A percentile compares a stretch with the other conserved stretches of the same genome.
Conservation (phyloP, 495 filamentous ascomycete genomes). For the Peziza echinospora region DNA sequence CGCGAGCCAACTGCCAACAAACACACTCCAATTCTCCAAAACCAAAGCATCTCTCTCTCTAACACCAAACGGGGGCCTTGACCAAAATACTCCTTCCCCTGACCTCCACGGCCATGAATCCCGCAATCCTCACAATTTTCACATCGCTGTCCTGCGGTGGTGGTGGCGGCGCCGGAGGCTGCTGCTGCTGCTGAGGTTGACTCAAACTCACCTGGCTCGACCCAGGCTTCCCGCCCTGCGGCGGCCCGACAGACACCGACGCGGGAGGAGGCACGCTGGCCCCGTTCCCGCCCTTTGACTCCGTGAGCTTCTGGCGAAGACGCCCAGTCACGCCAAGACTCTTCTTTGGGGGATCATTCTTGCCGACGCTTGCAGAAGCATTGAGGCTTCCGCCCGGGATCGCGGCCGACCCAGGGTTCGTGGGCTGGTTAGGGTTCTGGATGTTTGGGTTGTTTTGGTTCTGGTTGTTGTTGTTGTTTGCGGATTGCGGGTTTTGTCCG, state of each 20-base stretch:
- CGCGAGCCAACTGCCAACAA: too few relatives aligned
- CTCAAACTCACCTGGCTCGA: slow-evolving; percentile 4
- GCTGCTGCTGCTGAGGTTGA: slow-evolving; percentile 7
- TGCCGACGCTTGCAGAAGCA: background rate
- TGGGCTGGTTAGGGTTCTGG: too few relatives aligned
- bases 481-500: background rate
- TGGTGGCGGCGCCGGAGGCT: slow-evolving; percentile 18
- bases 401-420: too few relatives aligned
- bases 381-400: too few relatives aligned
- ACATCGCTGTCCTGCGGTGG: slow-evolving; percentile 20
- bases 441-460: background rate
- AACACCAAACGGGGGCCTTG: slow-evolving; percentile 72
- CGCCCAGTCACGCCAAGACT: slow-evolving; percentile 11
- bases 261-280: slow-evolving; percentile 8
- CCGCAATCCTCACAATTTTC: slow-evolving; percentile 54
- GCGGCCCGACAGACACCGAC: slow-evolving; percentile 15
- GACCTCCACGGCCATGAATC: slow-evolving; percentile 72
- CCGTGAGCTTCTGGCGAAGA: background rate
- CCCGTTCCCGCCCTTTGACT: slow-evolving; percentile 7
- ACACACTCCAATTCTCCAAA: too few relatives aligned
- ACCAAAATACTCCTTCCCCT: slow-evolving; percentile 59
- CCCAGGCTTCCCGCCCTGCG: slow-evolving; percentile 6
- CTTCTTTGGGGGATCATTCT: slow-evolving; percentile 7
- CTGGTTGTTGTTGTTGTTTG: slow-evolving; percentile 3
- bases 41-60: background rate